Percentiles rank a stretch among this genome's conserved stretches.
These are phyloP conservation scores for Sphagnum tenellum DNA, from an alignment of 225 moss, liverwort and hornwort species.

Conservation along the genomic window DNA sequence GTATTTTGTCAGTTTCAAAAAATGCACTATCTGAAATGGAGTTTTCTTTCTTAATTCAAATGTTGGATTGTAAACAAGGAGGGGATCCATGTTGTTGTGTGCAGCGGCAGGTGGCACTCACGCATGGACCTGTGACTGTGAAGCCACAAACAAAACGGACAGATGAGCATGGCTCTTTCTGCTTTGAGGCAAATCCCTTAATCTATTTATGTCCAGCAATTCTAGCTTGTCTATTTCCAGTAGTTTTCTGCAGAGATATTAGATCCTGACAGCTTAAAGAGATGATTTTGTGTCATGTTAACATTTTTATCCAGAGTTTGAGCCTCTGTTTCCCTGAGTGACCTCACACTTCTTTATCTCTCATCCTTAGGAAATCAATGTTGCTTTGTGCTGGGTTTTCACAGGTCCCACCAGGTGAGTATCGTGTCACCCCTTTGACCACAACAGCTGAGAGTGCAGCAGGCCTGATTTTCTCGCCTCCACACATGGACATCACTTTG, in stretches of 20 bases:
- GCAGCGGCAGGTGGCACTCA: conserved; percentile 65
- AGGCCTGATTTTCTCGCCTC: conserved; percentile 67
- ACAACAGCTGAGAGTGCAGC: conserved; percentile 42
- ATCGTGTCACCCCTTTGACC: conserved; percentile 55
- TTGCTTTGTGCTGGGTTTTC: neutral
- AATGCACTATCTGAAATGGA: too few species aligned
- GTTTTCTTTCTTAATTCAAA: too few species aligned
- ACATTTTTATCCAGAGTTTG: neutral
- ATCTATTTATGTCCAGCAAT: too few species aligned
- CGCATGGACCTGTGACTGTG: conserved; percentile 44
- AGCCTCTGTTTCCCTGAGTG: neutral
- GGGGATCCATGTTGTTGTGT: conserved; percentile 3
- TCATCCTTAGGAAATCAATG: too few species aligned
- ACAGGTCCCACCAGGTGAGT: conserved; percentile 59
- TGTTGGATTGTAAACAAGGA: too few species aligned
- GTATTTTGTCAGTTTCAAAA: too few species aligned
- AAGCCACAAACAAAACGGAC: conserved; percentile 56
- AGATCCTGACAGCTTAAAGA: neutral
- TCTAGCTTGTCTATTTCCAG: neutral
- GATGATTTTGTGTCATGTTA: neutral
- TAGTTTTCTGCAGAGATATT: neutral
- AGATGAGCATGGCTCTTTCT: conserved; percentile 54
- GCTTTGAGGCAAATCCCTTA: conserved; percentile 45
- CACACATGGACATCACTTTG: conserved; percentile 49
- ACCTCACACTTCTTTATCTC: neutral